phyloP scores from a whole-genome alignment of 345 rosid species.

The Rhizophora apiculata region DNA sequence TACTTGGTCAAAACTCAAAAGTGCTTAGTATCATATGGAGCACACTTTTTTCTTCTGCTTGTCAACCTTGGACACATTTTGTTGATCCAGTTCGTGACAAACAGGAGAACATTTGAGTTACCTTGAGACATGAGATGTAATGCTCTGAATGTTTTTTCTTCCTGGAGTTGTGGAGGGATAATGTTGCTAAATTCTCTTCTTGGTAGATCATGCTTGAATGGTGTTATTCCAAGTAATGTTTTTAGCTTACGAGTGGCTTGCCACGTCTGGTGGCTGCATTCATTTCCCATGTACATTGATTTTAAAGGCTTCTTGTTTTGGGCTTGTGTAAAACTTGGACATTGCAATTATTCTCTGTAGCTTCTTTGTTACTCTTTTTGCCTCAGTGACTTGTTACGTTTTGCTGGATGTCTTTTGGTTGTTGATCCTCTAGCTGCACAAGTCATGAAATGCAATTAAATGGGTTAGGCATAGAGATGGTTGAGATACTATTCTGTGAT shows the following conservation, averaged over 20 bases:
- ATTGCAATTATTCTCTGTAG: background rate
- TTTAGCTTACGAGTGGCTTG: background rate
- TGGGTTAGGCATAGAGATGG: no score
- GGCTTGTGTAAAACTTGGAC: background rate
- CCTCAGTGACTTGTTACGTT: background rate
- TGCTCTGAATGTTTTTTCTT: background rate
- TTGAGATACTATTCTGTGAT: no score
- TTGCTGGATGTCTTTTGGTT: background rate
- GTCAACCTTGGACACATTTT: no score
- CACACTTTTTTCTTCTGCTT: no score
- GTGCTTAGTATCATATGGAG: no score
- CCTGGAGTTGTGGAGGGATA: background rate
- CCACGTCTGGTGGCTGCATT: background rate
- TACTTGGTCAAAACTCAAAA: no score
- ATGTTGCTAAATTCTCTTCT: background rate
- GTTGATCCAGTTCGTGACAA: no score
- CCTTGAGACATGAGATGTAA: no score
- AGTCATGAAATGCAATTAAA: no score
- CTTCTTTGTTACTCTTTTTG: background rate
- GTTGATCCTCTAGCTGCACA: no score
- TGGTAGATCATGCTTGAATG: background rate
- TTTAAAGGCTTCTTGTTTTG: background rate
- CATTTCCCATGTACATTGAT: background rate
- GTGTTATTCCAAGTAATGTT: background rate
- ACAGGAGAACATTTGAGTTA: no score